Conservation (phyloP, 768 basidiomycete species). For the Ramaria sp. region DNA sequence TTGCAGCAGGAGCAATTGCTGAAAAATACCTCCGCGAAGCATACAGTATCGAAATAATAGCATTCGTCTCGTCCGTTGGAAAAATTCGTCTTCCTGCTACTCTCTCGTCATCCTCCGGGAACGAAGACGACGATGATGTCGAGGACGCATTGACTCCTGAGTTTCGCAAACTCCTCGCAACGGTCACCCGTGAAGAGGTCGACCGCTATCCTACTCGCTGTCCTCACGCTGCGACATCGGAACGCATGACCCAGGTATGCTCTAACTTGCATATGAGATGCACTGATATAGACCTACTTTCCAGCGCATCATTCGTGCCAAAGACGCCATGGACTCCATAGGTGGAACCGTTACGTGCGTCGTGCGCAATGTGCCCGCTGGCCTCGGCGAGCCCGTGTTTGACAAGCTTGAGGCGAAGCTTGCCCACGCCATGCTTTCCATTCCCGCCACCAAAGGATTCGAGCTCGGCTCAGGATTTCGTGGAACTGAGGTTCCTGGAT, state of each 20-base stretch:
- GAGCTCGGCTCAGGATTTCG: conserved; percentile 96
- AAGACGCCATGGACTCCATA: conserved; percentile 85
- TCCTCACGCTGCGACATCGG: conserved; percentile 81
- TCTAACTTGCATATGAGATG: background rate
- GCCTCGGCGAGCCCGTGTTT: conserved; percentile 94
- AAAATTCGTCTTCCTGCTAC: conserved; percentile 71
- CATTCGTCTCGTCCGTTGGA: conserved; percentile 94
- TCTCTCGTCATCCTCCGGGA: conserved; percentile 30
- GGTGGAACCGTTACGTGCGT: conserved; percentile 98
- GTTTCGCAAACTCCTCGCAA: conserved; percentile 68
- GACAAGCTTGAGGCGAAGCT: conserved; percentile 97
- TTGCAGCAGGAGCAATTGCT: conserved; percentile 96
- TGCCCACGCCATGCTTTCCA: conserved; percentile 96
- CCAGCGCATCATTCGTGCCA: conserved; percentile 89
- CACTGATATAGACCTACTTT: background rate
- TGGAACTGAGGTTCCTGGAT: conserved; percentile 89
- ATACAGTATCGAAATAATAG: conserved; percentile 89
- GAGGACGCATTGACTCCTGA: conserved; percentile 76
- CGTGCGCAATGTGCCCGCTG: conserved; percentile 80
- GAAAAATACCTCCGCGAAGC: conserved; percentile 87
- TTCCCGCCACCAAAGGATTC: conserved; percentile 97
- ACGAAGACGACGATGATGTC: conserved; percentile 41
- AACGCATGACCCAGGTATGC: conserved; percentile 78
- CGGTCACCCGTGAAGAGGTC: conserved; percentile 77
- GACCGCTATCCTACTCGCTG: conserved; percentile 84